These are phyloP conservation scores for Acanthamoeba healyi DNA, from an alignment of 208 protist genomes.

Conservation along the genomic window DNA sequence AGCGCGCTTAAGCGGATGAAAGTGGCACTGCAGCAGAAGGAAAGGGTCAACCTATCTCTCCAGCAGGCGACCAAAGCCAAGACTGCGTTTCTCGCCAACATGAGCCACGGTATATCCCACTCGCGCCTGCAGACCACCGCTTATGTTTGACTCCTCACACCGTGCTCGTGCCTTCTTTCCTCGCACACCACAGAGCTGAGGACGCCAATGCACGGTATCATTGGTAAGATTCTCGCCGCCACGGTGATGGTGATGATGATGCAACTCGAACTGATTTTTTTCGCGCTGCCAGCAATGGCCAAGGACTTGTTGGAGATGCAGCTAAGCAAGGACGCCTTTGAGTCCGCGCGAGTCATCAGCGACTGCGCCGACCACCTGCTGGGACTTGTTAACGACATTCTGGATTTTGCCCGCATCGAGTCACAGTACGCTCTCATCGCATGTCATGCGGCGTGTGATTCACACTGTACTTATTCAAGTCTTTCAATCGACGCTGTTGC, in stretches of 20 bases:
- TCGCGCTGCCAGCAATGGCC: not conserved
- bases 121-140: not conserved
- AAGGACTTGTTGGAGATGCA: slow-evolving; percentile 30
- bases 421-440: not conserved
- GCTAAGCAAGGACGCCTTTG: not conserved
- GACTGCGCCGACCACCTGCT: slow-evolving; percentile 54
- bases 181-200: not conserved
- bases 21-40: slow-evolving; percentile 12
- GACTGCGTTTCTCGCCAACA: slow-evolving; percentile 35
- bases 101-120: slow-evolving; percentile 29
- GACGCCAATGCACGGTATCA: slow-evolving; percentile 58
- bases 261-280: not conserved
- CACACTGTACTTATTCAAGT: too few species aligned
- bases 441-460: too few species aligned
- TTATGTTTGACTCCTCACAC: not conserved
- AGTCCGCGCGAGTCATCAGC: slow-evolving; percentile 5
- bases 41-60: slow-evolving; percentile 1
- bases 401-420: slow-evolving; percentile 48
- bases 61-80: slow-evolving; percentile 64
- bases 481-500: not conserved
- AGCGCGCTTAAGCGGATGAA: not conserved
- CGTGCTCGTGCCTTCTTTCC: not conserved
- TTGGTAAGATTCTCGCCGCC: not conserved
- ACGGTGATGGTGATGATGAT: not conserved
- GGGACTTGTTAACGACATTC: slow-evolving; percentile 37